These are phyloP conservation scores for Trichoderma breve DNA, from an alignment of 2,329 filamentous ascomycete genomes.

Conservation along the genomic window DNA sequence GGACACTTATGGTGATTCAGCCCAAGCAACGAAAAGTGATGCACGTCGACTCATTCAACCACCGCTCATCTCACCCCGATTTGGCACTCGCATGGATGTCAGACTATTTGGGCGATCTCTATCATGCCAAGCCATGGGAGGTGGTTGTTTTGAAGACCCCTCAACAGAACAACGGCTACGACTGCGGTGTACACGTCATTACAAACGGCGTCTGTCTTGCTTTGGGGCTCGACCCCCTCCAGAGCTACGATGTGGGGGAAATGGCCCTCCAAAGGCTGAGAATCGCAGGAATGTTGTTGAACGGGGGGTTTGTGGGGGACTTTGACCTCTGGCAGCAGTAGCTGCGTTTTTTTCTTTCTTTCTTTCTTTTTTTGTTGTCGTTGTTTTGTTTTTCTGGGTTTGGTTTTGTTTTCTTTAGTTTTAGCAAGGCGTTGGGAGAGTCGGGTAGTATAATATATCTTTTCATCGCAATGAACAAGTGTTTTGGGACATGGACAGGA, in stretches of 20 bases:
- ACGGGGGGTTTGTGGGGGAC: conserved; percentile 63
- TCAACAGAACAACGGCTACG: conserved; percentile 63
- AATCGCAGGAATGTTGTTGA: conserved; percentile 64
- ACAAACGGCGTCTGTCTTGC: conserved; percentile 67
- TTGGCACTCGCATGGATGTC: conserved; percentile 55
- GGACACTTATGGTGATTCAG: conserved; percentile 68
- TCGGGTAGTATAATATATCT: not conserved
- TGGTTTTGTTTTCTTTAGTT: not conserved
- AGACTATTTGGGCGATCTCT: conserved; percentile 38
- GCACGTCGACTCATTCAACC: conserved; percentile 66
- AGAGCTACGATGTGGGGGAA: conserved; percentile 49
- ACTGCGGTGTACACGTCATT: conserved; percentile 76
- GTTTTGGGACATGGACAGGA: not conserved
- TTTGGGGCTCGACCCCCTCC: conserved; percentile 51
- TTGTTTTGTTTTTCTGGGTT: not conserved
- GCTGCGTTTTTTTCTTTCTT: not conserved
- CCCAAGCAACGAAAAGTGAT: conserved; percentile 60
- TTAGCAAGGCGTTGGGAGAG: not conserved
- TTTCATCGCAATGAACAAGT: not conserved
- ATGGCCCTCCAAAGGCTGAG: conserved; percentile 59
- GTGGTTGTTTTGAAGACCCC: conserved; percentile 60
- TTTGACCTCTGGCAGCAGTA: conserved; percentile 40
- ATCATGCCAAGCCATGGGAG: conserved; percentile 53
- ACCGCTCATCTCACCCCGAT: not conserved
- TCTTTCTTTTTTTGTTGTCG: not conserved